Percentiles rank a stretch among this genome's conserved stretches.
phyloP scores from a whole-genome alignment of 768 basidiomycete genomes.

The Kondoa subrosea region DNA sequence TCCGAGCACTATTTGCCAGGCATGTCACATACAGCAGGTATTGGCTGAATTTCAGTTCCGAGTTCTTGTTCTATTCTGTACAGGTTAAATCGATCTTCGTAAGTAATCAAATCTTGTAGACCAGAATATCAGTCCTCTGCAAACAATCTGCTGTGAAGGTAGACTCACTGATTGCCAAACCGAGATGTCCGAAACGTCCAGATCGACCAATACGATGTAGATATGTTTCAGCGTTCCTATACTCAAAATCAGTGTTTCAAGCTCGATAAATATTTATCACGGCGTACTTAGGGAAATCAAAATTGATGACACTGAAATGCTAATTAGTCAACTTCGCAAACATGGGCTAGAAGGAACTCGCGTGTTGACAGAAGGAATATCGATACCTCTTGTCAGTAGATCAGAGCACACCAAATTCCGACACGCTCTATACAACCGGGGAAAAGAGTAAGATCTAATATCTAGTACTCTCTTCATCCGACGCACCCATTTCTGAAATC shows the following conservation, averaged over 20 bases:
- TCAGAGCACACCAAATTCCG: slow-evolving; percentile 95
- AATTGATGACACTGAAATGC: slow-evolving; percentile 99
- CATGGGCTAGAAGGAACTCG: background rate
- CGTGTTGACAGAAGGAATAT: slow-evolving; percentile 90
- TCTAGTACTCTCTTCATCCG: background rate
- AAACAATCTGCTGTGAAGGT: background rate
- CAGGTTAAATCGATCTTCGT: slow-evolving; percentile 92
- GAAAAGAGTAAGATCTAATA: too few relatives aligned
- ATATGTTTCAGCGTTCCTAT: slow-evolving; percentile 80
- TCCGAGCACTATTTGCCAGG: background rate
- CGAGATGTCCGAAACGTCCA: slow-evolving; percentile 90
- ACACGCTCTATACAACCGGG: slow-evolving; percentile 45
- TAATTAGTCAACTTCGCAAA: too few relatives aligned
- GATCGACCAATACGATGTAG: slow-evolving; percentile 96
- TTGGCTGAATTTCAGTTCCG: slow-evolving; percentile 92
- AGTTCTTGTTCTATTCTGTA: slow-evolving; percentile 97
- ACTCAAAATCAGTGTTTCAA: background rate
- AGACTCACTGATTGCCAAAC: slow-evolving; percentile 62
- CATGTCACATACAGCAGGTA: slow-evolving; percentile 43
- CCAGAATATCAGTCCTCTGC: background rate
- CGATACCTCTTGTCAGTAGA: slow-evolving; percentile 94
- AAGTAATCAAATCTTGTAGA: slow-evolving; percentile 58
- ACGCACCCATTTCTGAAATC: slow-evolving; percentile 77
- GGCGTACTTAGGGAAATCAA: slow-evolving; percentile 72
- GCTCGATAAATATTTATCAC: background rate